A percentile compares a stretch with the other conserved stretches of the same genome.
Conservation (phyloP, 805 yeast genomes). For the Starmerella vitae region DNA sequence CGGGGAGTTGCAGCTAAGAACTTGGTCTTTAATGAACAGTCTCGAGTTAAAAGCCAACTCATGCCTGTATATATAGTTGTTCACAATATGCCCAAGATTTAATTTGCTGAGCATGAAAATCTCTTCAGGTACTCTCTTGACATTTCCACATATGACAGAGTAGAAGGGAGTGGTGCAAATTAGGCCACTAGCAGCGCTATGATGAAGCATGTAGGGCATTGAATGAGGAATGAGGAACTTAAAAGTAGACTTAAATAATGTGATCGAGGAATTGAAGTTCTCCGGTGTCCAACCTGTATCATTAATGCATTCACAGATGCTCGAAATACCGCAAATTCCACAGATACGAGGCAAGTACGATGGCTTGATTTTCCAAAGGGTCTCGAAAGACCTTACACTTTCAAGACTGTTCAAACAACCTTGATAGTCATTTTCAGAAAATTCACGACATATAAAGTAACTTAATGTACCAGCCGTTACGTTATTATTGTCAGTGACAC, state of each 20-base stretch:
- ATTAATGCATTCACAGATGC: background rate
- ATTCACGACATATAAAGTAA: background rate
- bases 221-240: conserved; percentile 12
- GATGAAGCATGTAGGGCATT: conserved; percentile 11
- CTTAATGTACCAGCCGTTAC: too few species aligned
- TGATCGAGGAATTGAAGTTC: background rate
- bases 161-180: conserved; percentile 15
- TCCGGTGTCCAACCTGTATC: background rate
- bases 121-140: conserved; percentile 44
- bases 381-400: background rate
- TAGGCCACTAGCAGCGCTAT: conserved; percentile 3
- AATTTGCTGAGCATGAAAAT: conserved; percentile 70
- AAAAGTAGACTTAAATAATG: background rate
- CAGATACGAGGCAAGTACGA: background rate
- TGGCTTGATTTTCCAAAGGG: background rate
- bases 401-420: background rate
- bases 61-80: conserved; percentile 84
- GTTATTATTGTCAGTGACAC: too few species aligned
- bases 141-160: conserved; percentile 4
- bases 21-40: conserved; percentile 36
- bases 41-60: conserved; percentile 88
- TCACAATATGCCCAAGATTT: conserved; percentile 74
- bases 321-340: background rate
- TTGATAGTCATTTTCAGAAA: background rate
- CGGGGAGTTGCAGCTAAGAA: background rate